phyloP scores from a whole-genome alignment of 228 moss, liverwort and hornwort genomes.

The Sphagnum fallax region DNA sequence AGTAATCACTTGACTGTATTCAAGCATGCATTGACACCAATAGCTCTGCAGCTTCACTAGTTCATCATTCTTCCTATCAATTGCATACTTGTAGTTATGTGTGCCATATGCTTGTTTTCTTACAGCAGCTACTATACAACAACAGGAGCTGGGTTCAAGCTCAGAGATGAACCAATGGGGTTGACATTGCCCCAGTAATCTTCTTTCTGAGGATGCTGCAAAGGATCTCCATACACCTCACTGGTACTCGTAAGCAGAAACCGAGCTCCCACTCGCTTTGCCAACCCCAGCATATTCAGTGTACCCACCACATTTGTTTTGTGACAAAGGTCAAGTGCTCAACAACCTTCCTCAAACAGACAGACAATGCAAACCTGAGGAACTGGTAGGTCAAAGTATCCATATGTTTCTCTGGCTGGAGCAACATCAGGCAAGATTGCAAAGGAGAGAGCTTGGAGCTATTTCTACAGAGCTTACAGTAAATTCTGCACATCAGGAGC shows the following conservation, averaged over 20 bases:
- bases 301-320: slow-evolving; percentile 91
- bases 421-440: not conserved
- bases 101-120: no score
- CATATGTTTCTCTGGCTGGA: not conserved
- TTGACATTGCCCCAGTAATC: slow-evolving; percentile 91
- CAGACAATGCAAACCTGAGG: not conserved
- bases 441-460: no score
- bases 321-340: slow-evolving; percentile 29
- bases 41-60: no score
- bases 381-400: not conserved
- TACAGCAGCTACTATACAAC: not conserved
- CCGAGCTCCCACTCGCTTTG: slow-evolving; percentile 68
- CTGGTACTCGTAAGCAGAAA: slow-evolving; percentile 80
- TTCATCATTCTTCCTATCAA: no score
- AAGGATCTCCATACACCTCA: slow-evolving; percentile 85
- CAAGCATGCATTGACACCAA: no score
- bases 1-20: no score
- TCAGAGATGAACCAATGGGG: slow-evolving; percentile 51
- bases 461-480: no score
- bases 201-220: slow-evolving; percentile 87
- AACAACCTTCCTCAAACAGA: not conserved
- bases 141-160: not conserved
- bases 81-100: no score
- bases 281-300: slow-evolving; percentile 82
- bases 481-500: no score